A percentile compares a stretch with the other conserved stretches of the same genome.
phyloP scores from a whole-genome alignment of 257 asterid genomes.

The Solanum gracilifrons region DNA sequence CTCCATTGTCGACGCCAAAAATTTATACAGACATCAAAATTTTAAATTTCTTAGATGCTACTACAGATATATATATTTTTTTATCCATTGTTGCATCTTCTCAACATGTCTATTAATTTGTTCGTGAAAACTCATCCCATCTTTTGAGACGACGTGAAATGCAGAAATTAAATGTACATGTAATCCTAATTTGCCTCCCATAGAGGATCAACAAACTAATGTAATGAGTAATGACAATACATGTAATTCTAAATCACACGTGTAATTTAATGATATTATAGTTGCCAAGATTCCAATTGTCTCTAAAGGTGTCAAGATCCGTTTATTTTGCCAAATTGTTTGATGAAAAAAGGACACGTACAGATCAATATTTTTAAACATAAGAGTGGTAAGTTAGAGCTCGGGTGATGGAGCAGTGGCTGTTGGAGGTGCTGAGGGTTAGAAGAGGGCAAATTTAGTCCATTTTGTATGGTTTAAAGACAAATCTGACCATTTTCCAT shows the following conservation, averaged over 20 bases:
- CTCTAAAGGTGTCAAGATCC: not conserved
- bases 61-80: no score
- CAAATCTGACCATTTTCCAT: not conserved
- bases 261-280: not conserved
- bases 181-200: no score
- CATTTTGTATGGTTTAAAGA: not conserved
- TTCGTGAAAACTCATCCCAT: not conserved
- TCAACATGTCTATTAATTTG: not conserved
- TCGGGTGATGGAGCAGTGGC: not conserved
- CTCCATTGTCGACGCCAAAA: not conserved
- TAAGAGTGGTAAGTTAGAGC: not conserved
- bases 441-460: not conserved
- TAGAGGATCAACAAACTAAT: not conserved
- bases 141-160: not conserved
- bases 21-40: not conserved
- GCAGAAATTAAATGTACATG: not conserved
- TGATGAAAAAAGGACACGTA: not conserved
- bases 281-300: not conserved
- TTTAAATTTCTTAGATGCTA: not conserved
- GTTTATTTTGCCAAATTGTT: not conserved
- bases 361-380: not conserved
- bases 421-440: not conserved
- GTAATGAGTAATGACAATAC: not conserved
- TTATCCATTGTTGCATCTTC: not conserved
- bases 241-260: not conserved